phyloP scores from a whole-genome alignment of 2,329 filamentous ascomycete species.

The Byssochlamys sp. region DNA sequence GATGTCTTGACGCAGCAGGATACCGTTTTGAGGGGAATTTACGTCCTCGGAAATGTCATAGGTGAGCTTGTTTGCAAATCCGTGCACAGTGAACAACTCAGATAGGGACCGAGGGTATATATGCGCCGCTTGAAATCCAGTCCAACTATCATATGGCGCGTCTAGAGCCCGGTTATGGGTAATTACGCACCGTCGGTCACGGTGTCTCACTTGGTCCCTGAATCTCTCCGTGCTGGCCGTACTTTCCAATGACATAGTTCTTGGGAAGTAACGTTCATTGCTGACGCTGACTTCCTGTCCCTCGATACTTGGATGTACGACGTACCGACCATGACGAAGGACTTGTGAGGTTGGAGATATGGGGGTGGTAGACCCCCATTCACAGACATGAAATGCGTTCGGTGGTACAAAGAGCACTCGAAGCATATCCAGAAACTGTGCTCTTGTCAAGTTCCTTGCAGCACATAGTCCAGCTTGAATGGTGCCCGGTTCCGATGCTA shows the following conservation, averaged over 20 bases:
- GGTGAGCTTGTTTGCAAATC: not conserved
- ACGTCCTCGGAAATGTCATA: not conserved
- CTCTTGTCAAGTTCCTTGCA: not conserved
- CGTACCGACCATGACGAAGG: not conserved
- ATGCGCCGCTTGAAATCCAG: not conserved
- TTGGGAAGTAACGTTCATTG: not conserved
- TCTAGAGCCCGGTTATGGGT: not conserved
- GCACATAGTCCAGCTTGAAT: constrained; percentile 1
- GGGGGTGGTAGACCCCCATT: not conserved
- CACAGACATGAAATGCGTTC: not conserved
- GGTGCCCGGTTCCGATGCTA: not conserved
- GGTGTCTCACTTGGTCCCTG: constrained; percentile 5
- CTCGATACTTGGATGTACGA: not conserved
- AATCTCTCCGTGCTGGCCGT: not conserved
- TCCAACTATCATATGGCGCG: not conserved
- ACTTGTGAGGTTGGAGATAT: not conserved
- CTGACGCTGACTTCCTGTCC: not conserved
- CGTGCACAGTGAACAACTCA: not conserved
- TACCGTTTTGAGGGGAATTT: constrained; percentile 1
- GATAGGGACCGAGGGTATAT: not conserved
- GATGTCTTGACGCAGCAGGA: not conserved
- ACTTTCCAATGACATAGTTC: not conserved
- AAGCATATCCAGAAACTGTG: constrained; percentile 1
- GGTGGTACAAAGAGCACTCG: not conserved
- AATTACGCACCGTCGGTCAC: constrained; percentile 7